Conservation (phyloP, 257 asterid species). For the Ilex aquifolium region DNA sequence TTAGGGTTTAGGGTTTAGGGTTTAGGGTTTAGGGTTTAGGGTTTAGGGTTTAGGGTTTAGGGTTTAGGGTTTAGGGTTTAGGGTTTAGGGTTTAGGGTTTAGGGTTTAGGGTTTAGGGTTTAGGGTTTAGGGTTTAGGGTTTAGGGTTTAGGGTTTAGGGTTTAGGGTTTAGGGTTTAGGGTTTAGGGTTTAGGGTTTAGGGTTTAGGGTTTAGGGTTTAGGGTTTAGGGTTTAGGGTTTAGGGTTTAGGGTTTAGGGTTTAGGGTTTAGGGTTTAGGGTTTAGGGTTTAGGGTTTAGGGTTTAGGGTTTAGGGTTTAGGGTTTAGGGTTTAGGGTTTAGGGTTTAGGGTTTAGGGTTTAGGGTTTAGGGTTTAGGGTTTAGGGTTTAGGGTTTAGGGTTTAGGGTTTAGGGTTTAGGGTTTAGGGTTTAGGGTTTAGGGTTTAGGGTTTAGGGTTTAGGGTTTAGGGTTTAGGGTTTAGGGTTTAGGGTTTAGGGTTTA, state of each 20-base stretch:
- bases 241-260: constrained; percentile 4
- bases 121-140: constrained; percentile 11
- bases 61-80: constrained; percentile 4
- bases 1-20: constrained; percentile 12
- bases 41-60: constrained; percentile 6
- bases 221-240: constrained; percentile 4
- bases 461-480: constrained; percentile 11
- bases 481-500: constrained; percentile 7
- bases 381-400: constrained; percentile 13
- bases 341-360: constrained; percentile 10
- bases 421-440: constrained; percentile 14
- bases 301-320: constrained; percentile 14
- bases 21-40: constrained; percentile 6
- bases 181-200: constrained; percentile 11
- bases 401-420: constrained; percentile 18
- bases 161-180: constrained; percentile 6
- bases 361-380: constrained; percentile 6
- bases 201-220: constrained; percentile 6
- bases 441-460: constrained; percentile 13
- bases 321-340: constrained; percentile 9
- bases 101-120: constrained; percentile 7
- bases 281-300: constrained; percentile 15
- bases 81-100: constrained; percentile 18
- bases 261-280: not conserved
- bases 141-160: constrained; percentile 9